Base-by-base conservation (phyloP, 176 grass and related monocot species). In the Oryza punctata region DNA sequence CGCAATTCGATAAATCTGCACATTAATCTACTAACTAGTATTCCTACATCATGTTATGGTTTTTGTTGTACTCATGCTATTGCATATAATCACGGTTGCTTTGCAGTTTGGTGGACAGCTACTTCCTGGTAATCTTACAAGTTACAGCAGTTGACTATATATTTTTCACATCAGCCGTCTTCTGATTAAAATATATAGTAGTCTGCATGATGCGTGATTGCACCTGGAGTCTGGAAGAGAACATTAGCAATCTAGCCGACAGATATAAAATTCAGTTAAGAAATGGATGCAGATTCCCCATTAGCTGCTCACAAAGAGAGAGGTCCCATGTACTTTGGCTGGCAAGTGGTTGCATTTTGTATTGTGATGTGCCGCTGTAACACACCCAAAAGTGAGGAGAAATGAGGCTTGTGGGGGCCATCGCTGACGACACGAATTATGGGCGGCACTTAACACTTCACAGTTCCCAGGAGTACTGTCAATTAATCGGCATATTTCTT, bases 381-480 rank as follows among this genome's bases (percentile, higher is more conserved):
- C 75, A 61, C 69, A 14, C 50, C 75, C 69, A 47, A 38, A 84
- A 65, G 24, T 1, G 45, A 40, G 15, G 40, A 27, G 47, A 69
- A 82, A 63, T 15, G 67, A 73, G 35, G 63, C 73, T 63, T 80
- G 7, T 37, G 59, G 59, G 35, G 52, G 35, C 26, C 5, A 10
- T 19, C 6, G 84, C 63, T 63, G 81, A 74, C 69, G 16, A 67
- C 76, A 81, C 54, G 54, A 76, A 85, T 85, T 65, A 85, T 85
- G 15, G 77, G 71, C 13, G 44, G 40, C 75, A 74, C 75, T 61
- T 60, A 60, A 60, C 54, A 10, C 54, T 23, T 21, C 54, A 23
- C 54, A 60, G 7, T 21, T 45, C 19, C 18, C 52, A 33, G 24
- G 25, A 79, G 44, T 38, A 38, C 37, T 18, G 75, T 64, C 33